These are phyloP conservation scores for Leccinum obscurum DNA, from an alignment of 768 basidiomycete species.

Conservation along the genomic window DNA sequence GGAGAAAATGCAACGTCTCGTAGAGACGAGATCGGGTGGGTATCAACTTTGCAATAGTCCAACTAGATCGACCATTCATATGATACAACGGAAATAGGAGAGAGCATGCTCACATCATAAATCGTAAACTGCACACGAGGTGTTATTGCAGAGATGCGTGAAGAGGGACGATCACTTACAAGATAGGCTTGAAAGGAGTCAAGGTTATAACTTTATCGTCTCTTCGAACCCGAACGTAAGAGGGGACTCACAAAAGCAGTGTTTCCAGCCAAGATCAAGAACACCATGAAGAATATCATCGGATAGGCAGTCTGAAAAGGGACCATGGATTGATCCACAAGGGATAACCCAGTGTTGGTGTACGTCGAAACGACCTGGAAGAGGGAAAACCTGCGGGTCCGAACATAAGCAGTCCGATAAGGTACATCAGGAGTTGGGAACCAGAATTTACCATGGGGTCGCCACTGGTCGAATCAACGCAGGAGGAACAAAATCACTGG, in stretches of 20 bases:
- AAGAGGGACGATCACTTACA: slow-evolving; percentile 53
- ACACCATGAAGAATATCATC: slow-evolving; percentile 69
- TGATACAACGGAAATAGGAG: background rate
- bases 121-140: slow-evolving; percentile 58
- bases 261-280: slow-evolving; percentile 88
- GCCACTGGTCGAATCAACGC: slow-evolving; percentile 54
- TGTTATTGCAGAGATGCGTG: background rate
- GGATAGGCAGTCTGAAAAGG: slow-evolving; percentile 87
- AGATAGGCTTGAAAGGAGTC: slow-evolving; percentile 59
- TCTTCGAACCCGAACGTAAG: background rate
- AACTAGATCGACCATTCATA: slow-evolving; percentile 47
- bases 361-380: slow-evolving; percentile 88
- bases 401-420: background rate
- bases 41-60: slow-evolving; percentile 65
- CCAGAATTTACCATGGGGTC: slow-evolving; percentile 58
- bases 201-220: background rate
- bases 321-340: slow-evolving; percentile 88
- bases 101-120: slow-evolving; percentile 65
- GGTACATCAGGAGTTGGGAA: background rate
- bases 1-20: slow-evolving; percentile 86
- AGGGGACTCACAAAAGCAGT: slow-evolving; percentile 81
- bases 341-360: slow-evolving; percentile 85
- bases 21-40: slow-evolving; percentile 57
- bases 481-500: slow-evolving; percentile 57
- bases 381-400: slow-evolving; percentile 63